These are phyloP conservation scores for Mucor lusitanicus DNA, from an alignment of 371 early-diverging fungal species.

Conservation along the genomic window DNA sequence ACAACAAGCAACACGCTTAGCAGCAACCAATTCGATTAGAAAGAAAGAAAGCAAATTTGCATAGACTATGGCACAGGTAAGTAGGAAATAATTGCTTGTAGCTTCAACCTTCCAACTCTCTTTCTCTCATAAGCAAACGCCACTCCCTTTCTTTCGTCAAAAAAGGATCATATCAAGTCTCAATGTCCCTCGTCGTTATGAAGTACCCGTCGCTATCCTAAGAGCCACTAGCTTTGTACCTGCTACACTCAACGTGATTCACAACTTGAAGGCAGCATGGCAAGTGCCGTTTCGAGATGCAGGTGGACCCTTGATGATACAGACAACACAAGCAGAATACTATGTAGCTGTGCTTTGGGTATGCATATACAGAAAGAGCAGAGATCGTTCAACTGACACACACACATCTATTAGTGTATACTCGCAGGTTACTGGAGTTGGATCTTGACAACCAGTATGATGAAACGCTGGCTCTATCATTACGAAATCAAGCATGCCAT, in stretches of 20 bases:
- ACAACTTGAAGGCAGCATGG: constrained; percentile 41
- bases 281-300: constrained; percentile 50
- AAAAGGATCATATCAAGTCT: constrained; percentile 21
- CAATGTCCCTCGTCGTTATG: constrained; percentile 28
- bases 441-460: constrained; percentile 57
- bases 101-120: too few species aligned
- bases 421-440: constrained; percentile 41
- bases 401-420: constrained; percentile 1
- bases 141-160: constrained; percentile 27
- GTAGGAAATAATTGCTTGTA: too few species aligned
- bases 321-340: constrained; percentile 55
- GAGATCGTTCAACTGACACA: neutral
- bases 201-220: constrained; percentile 18
- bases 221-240: constrained; percentile 45
- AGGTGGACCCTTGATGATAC: constrained; percentile 46
- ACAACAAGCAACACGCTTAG: too few species aligned
- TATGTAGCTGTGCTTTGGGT: constrained; percentile 66
- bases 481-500: constrained; percentile 62
- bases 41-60: too few species aligned
- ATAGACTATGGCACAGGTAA: too few species aligned
- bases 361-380: neutral
- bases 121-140: constrained; percentile 7
- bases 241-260: constrained; percentile 44
- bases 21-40: too few species aligned
- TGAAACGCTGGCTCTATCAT: constrained; percentile 62